phyloP scores from a whole-genome alignment of 805 yeast species.

The Cyberlindnera lachancei region DNA sequence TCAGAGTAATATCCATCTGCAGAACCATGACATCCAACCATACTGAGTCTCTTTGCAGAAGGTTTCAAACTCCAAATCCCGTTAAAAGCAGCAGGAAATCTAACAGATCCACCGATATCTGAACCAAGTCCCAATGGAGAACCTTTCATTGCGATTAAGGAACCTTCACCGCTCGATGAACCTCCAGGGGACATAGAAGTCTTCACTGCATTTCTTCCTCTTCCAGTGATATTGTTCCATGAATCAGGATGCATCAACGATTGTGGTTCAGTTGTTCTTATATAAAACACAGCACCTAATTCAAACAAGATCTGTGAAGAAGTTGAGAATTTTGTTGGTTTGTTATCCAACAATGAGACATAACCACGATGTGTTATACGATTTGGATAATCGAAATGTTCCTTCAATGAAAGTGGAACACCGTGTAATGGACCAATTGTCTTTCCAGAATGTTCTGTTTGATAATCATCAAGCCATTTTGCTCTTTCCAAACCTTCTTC shows the following conservation, averaged over 20 bases:
- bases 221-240: slow-evolving; percentile 48
- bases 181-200: slow-evolving; percentile 59
- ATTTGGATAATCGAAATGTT: slow-evolving; percentile 48
- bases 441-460: slow-evolving; percentile 40
- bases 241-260: slow-evolving; percentile 63
- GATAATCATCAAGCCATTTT: slow-evolving; percentile 45
- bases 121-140: slow-evolving; percentile 57
- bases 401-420: slow-evolving; percentile 59
- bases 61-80: slow-evolving; percentile 58
- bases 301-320: slow-evolving; percentile 31
- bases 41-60: slow-evolving; percentile 43
- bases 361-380: slow-evolving; percentile 51
- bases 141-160: slow-evolving; percentile 48
- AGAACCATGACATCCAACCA: slow-evolving; percentile 19
- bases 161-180: slow-evolving; percentile 66
- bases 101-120: slow-evolving; percentile 65
- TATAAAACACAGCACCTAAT: slow-evolving; percentile 45
- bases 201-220: slow-evolving; percentile 50
- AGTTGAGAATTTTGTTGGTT: slow-evolving; percentile 33
- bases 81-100: slow-evolving; percentile 59
- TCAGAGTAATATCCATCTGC: slow-evolving; percentile 29
- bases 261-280: slow-evolving; percentile 62
- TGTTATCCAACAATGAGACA: slow-evolving; percentile 29
- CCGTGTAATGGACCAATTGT: slow-evolving; percentile 64
- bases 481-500: slow-evolving; percentile 54